phyloP scores from a whole-genome alignment of 1,284 basidiomycete genomes.

The Ceratobasidium sp. region DNA sequence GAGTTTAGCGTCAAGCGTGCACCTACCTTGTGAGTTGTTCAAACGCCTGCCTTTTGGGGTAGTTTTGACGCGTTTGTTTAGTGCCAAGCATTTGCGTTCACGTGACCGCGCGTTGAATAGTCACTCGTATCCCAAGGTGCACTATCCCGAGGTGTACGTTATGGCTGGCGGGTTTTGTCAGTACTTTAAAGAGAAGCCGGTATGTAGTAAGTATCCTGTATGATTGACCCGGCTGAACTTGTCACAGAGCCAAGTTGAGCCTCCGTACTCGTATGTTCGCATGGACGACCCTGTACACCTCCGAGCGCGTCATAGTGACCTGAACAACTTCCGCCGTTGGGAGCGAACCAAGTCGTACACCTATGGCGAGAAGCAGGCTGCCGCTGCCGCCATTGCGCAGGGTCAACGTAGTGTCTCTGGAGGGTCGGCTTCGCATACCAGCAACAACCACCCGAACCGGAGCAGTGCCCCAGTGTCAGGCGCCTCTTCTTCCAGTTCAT shows the following conservation, averaged over 20 bases:
- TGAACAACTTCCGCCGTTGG: conserved; percentile 88
- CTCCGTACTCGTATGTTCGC: conserved; percentile 69
- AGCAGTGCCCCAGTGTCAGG: conserved; percentile 46
- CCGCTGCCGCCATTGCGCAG: conserved; percentile 39
- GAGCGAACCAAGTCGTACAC: conserved; percentile 88
- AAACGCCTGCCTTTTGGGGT: conserved; percentile 24
- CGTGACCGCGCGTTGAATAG: conserved; percentile 90
- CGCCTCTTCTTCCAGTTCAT: conserved; percentile 53
- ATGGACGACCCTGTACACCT: conserved; percentile 95
- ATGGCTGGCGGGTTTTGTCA: conserved; percentile 94
- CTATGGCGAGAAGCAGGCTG: conserved; percentile 70
- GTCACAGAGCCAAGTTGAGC: conserved; percentile 62
- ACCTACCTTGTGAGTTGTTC: conserved; percentile 83
- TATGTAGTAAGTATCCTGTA: conserved; percentile 47
- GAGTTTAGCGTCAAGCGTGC: conserved; percentile 97
- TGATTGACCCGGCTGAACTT: conserved; percentile 10
- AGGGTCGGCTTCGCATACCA: conserved; percentile 21
- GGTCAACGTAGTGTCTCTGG: conserved; percentile 20
- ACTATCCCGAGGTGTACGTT: conserved; percentile 97
- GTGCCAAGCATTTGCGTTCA: conserved; percentile 91
- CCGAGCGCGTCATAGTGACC: conserved; percentile 80
- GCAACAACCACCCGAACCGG: conserved; percentile 7
- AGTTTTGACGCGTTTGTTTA: conserved; percentile 53
- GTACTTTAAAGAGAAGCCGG: conserved; percentile 77
- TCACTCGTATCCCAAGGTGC: conserved; percentile 89